Evolutionary conservation across 2,329 filamentous ascomycete genomes (phyloP).

Genomic region (Huntiella omanensis): DNA sequence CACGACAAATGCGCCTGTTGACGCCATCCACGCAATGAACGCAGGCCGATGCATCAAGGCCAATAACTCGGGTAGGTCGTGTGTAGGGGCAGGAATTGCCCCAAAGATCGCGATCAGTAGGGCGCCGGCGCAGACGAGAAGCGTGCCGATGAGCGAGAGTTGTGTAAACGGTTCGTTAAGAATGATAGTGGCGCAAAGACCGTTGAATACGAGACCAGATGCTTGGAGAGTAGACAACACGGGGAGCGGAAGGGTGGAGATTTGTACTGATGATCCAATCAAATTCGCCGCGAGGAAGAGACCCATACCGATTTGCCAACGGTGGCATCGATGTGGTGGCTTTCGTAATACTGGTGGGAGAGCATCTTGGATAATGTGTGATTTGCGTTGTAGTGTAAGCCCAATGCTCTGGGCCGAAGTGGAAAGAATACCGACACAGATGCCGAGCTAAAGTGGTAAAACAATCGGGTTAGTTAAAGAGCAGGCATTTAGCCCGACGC

Average conservation of each 20-base stretch:
- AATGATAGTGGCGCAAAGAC: slow-evolving; percentile 85
- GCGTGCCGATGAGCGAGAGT: slow-evolving; percentile 78
- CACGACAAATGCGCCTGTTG: slow-evolving; percentile 56
- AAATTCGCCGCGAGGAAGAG: slow-evolving; percentile 95
- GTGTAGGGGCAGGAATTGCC: slow-evolving; percentile 80
- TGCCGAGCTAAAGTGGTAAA: slow-evolving; percentile 49
- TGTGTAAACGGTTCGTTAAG: slow-evolving; percentile 84
- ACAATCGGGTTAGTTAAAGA: slow-evolving; percentile 11
- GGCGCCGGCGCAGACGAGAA: slow-evolving; percentile 77
- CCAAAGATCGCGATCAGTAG: slow-evolving; percentile 85
- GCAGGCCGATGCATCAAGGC: slow-evolving; percentile 50
- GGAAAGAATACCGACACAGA: slow-evolving; percentile 80
- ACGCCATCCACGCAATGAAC: slow-evolving; percentile 78
- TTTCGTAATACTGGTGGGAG: slow-evolving; percentile 66
- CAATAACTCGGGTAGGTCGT: slow-evolving; percentile 68
- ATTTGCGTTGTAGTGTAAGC: slow-evolving; percentile 90
- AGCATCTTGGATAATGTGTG: slow-evolving; percentile 92
- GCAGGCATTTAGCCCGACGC: background rate
- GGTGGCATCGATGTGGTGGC: slow-evolving; percentile 71
- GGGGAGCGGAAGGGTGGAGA: slow-evolving; percentile 83
- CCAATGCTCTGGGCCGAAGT: slow-evolving; percentile 91
- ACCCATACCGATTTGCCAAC: slow-evolving; percentile 95
- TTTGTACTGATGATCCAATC: slow-evolving; percentile 88
- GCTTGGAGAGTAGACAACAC: slow-evolving; percentile 91
- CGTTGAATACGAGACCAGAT: slow-evolving; percentile 94